A percentile compares a stretch with the other conserved stretches of the same genome.
phyloP scores from a whole-genome alignment of 768 basidiomycete genomes.

The Trametes cubensis region DNA sequence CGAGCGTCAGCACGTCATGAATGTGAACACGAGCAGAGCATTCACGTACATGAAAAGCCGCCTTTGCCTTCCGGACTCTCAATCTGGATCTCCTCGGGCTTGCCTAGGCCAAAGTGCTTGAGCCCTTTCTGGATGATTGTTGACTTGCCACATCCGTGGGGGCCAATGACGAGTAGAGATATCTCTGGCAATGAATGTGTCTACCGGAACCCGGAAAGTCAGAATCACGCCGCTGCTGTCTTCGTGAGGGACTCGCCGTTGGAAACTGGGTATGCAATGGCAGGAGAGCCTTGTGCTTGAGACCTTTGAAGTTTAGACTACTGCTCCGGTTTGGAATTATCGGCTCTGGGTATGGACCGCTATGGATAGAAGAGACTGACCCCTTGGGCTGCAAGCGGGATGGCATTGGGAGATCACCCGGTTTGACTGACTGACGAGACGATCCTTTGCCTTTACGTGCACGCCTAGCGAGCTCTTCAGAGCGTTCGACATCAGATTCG shows the following conservation, averaged over 20 bases:
- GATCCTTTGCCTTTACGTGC: slow-evolving; percentile 34
- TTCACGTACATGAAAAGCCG: slow-evolving; percentile 32
- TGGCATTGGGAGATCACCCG: slow-evolving; percentile 37
- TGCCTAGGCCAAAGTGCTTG: slow-evolving; percentile 55
- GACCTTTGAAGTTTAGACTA: slow-evolving; percentile 28
- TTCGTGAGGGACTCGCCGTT: slow-evolving; percentile 20
- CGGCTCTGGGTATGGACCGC: slow-evolving; percentile 21
- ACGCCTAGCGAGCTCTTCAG: slow-evolving; percentile 28
- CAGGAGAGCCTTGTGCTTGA: slow-evolving; percentile 28
- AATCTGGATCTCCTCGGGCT: slow-evolving; percentile 29
- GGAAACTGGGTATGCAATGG: slow-evolving; percentile 34
- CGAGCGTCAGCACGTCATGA: slow-evolving; percentile 34
- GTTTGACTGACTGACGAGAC: slow-evolving; percentile 24
- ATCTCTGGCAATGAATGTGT: slow-evolving; percentile 36
- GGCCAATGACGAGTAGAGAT: slow-evolving; percentile 79
- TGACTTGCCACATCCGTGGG: slow-evolving; percentile 81
- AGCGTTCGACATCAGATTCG: slow-evolving; percentile 33
- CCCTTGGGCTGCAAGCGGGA: slow-evolving; percentile 32
- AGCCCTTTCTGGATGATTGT: slow-evolving; percentile 79
- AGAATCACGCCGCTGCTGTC: neutral
- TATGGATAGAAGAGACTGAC: slow-evolving; percentile 28
- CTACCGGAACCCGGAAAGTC: neutral
- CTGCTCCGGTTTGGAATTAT: slow-evolving; percentile 31
- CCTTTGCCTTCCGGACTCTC: slow-evolving; percentile 22
- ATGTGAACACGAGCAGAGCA: slow-evolving; percentile 35